Evolutionary conservation across 2,329 filamentous ascomycete species (phyloP).

Genomic region (Neopestalotiopsis clavispora): DNA sequence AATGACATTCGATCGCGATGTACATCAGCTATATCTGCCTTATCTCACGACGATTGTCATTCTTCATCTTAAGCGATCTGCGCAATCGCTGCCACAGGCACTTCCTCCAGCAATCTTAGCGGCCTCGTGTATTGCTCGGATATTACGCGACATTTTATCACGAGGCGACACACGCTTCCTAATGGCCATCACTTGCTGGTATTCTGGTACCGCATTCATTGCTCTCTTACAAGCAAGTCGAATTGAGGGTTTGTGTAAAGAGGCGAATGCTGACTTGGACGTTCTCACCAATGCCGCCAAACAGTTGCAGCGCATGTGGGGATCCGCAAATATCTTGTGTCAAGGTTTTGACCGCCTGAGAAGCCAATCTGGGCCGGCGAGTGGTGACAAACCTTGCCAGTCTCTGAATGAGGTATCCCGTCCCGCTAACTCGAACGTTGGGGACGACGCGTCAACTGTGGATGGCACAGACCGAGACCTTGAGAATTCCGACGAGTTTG

Average conservation of each 20-base stretch:
- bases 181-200: slow-evolving; percentile 49
- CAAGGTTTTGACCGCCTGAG: slow-evolving; percentile 36
- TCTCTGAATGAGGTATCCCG: not conserved
- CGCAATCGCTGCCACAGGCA: slow-evolving; percentile 41
- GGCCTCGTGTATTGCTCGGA: slow-evolving; percentile 42
- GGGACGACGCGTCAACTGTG: slow-evolving; percentile 18
- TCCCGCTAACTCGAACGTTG: slow-evolving; percentile 11
- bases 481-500: slow-evolving; percentile 27
- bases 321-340: slow-evolving; percentile 39
- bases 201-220: slow-evolving; percentile 45
- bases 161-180: slow-evolving; percentile 45
- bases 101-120: slow-evolving; percentile 42
- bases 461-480: slow-evolving; percentile 18
- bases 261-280: slow-evolving; percentile 39
- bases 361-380: slow-evolving; percentile 18
- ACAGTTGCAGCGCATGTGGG: slow-evolving; percentile 41
- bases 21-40: slow-evolving; percentile 46
- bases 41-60: slow-evolving; percentile 47
- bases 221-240: slow-evolving; percentile 44
- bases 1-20: slow-evolving; percentile 41
- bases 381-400: slow-evolving; percentile 13
- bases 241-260: slow-evolving; percentile 34
- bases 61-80: slow-evolving; percentile 40
- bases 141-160: slow-evolving; percentile 43
- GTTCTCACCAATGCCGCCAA: slow-evolving; percentile 37